A percentile compares a stretch with the other conserved stretches of the same genome.
These are phyloP conservation scores for Diaporthe citriasiana DNA, from an alignment of 2,329 filamentous ascomycete species.

Conservation along the genomic window DNA sequence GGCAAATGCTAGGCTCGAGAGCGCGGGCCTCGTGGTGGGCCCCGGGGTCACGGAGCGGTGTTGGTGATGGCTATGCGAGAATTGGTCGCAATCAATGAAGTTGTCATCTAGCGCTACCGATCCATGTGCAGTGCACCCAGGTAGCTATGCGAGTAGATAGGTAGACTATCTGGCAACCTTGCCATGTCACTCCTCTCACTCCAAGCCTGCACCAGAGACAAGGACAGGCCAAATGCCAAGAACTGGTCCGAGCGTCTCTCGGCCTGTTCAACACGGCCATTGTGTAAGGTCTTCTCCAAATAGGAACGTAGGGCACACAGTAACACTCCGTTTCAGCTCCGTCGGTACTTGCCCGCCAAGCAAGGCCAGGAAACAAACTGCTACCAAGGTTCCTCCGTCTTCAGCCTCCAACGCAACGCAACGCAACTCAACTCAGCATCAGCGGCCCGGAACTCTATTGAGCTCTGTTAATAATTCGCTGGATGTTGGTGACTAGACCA, in stretches of 20 bases:
- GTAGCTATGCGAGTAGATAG: neutral
- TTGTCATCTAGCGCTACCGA: constrained; percentile 38
- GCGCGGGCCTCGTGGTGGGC: constrained; percentile 35
- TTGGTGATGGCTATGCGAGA: constrained; percentile 33
- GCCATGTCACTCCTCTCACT: constrained; percentile 1
- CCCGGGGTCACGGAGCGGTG: constrained; percentile 27
- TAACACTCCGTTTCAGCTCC: constrained; percentile 23
- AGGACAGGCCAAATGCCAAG: constrained; percentile 5
- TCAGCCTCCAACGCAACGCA: constrained; percentile 29
- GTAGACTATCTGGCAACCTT: constrained; percentile 23
- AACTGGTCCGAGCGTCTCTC: constrained; percentile 20
- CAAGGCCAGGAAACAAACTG: constrained; percentile 5
- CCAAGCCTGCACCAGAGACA: constrained; percentile 5
- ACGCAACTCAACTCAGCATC: neutral
- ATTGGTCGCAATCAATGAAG: constrained; percentile 35
- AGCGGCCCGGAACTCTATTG: constrained; percentile 28
- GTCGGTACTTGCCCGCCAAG: neutral
- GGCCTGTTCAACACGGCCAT: neutral
- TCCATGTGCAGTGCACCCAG: constrained; percentile 17
- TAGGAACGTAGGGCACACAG: neutral
- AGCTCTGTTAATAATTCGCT: constrained; percentile 1
- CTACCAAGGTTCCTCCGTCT: constrained; percentile 10
- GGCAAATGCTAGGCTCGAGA: constrained; percentile 17
- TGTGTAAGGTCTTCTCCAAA: neutral
- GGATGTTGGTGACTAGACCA: neutral